These are phyloP conservation scores for Hypoxylon sp. DNA, from an alignment of 2,329 filamentous ascomycete species.

Conservation along the genomic window DNA sequence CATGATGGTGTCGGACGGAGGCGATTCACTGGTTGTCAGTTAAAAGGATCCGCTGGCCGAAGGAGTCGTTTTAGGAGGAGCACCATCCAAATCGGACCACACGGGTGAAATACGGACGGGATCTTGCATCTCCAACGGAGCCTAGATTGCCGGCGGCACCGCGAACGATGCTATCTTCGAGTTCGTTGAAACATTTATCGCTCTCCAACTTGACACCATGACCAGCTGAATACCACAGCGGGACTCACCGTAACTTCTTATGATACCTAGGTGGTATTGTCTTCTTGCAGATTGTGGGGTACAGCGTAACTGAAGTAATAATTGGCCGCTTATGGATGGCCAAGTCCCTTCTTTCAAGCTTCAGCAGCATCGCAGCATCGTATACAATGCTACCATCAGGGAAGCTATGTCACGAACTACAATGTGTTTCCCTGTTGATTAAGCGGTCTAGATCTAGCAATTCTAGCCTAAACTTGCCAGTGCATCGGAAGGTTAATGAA, in stretches of 20 bases:
- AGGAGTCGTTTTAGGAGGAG: conserved; percentile 9
- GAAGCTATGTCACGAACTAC: conserved; percentile 20
- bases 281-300: conserved; percentile 21
- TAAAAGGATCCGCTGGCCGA: conserved; percentile 22
- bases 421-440: conserved; percentile 9
- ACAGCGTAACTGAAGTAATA: conserved; percentile 3
- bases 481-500: neutral
- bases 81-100: conserved; percentile 13
- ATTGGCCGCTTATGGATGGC: conserved; percentile 4
- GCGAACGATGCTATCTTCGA: neutral
- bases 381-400: conserved; percentile 25
- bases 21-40: conserved; percentile 27
- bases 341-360: neutral
- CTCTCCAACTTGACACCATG: conserved; percentile 15
- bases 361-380: conserved; percentile 22
- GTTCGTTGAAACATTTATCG: conserved; percentile 1
- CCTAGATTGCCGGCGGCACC: conserved; percentile 4
- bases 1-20: conserved; percentile 23
- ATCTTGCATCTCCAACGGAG: conserved; percentile 8
- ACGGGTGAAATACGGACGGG: conserved; percentile 5
- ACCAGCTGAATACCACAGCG: conserved; percentile 6
- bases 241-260: conserved; percentile 2
- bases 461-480: conserved; percentile 32
- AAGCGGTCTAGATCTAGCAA: conserved; percentile 12
- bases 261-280: neutral